These are phyloP conservation scores for Pichia sp. DNA, from an alignment of 1,139 yeast genomes.

Conservation along the genomic window DNA sequence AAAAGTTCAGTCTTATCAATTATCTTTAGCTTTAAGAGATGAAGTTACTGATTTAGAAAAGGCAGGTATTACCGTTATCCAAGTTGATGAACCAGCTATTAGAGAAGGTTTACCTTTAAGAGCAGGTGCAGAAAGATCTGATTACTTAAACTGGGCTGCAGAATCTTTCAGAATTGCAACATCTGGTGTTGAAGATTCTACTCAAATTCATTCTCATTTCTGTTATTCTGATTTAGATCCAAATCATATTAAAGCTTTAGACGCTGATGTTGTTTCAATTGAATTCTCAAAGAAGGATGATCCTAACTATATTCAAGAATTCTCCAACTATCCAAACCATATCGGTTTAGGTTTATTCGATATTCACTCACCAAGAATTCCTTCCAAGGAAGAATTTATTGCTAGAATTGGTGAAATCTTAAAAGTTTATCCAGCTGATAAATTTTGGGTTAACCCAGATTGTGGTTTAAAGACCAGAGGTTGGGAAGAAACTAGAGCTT, in stretches of 20 bases:
- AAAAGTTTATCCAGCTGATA: conserved; percentile 94
- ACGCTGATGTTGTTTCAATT: conserved; percentile 98
- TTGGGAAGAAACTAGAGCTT: conserved; percentile 60
- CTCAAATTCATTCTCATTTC: conserved; percentile 99
- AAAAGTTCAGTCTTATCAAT: conserved; percentile 92
- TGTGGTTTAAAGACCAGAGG: conserved; percentile 95
- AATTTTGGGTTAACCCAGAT: conserved; percentile 99
- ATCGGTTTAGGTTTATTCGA: conserved; percentile 98
- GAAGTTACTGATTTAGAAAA: conserved; percentile 97
- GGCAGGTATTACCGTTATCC: conserved; percentile 96
- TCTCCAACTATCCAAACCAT: conserved; percentile 98
- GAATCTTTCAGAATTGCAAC: conserved; percentile 99
- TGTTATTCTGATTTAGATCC: conserved; percentile 99
- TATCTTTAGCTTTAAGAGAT: conserved; percentile 96
- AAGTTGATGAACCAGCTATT: conserved; percentile 99
- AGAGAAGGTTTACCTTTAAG: conserved; percentile 99
- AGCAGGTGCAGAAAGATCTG: conserved; percentile 94
- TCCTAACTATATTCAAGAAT: conserved; percentile 95
- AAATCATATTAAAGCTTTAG: conserved; percentile 97
- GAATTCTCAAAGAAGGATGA: conserved; percentile 99
- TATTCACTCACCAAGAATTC: conserved; percentile 99
- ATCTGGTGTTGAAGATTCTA: conserved; percentile 89
- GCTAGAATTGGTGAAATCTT: conserved; percentile 89
- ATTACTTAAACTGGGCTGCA: conserved; percentile 98
- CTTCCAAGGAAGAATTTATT: conserved; percentile 93